Evolutionary conservation across 805 yeast species (phyloP).

Genomic region (Hanseniaspora taiwanica): DNA sequence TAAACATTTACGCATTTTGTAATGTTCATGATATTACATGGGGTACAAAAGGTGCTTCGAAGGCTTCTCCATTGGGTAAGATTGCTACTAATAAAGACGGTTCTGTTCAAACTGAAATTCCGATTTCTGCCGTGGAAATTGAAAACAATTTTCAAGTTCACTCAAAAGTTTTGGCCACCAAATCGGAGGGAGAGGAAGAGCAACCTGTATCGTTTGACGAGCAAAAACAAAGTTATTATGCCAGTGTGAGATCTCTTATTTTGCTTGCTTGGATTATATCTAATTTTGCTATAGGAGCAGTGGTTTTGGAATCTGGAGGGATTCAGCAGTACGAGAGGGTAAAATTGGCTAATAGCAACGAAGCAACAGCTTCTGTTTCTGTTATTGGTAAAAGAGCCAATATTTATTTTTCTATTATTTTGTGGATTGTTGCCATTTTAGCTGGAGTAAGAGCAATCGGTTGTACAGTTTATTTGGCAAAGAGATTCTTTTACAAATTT

Average conservation of each 20-base stretch:
- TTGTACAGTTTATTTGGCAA: slow-evolving; percentile 42
- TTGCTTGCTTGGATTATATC: slow-evolving; percentile 83
- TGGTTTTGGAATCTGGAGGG: slow-evolving; percentile 80
- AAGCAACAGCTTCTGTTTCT: slow-evolving; percentile 10
- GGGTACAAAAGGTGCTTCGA: slow-evolving; percentile 88
- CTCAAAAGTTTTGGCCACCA: slow-evolving; percentile 37
- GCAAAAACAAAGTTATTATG: slow-evolving; percentile 70
- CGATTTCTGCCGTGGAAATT: slow-evolving; percentile 64
- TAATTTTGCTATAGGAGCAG: slow-evolving; percentile 67
- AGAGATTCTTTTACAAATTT: slow-evolving; percentile 14
- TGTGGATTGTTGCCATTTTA: slow-evolving; percentile 88
- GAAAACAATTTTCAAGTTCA: slow-evolving; percentile 61
- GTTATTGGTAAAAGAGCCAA: slow-evolving; percentile 34
- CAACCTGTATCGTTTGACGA: slow-evolving; percentile 31
- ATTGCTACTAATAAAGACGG: slow-evolving; percentile 62
- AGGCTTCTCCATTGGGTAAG: slow-evolving; percentile 64
- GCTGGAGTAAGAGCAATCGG: slow-evolving; percentile 78
- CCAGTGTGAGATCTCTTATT: slow-evolving; percentile 77
- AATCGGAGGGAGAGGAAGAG: slow-evolving; percentile 26
- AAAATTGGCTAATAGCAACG: slow-evolving; percentile 8
- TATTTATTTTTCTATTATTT: slow-evolving; percentile 65
- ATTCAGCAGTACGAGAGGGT: slow-evolving; percentile 30
- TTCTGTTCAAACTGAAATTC: slow-evolving; percentile 55
- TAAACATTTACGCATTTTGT: slow-evolving; percentile 91
- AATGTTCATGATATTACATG: slow-evolving; percentile 93